phyloP scores from a whole-genome alignment of 139 green algal species.

The Eudorina sp. region DNA sequence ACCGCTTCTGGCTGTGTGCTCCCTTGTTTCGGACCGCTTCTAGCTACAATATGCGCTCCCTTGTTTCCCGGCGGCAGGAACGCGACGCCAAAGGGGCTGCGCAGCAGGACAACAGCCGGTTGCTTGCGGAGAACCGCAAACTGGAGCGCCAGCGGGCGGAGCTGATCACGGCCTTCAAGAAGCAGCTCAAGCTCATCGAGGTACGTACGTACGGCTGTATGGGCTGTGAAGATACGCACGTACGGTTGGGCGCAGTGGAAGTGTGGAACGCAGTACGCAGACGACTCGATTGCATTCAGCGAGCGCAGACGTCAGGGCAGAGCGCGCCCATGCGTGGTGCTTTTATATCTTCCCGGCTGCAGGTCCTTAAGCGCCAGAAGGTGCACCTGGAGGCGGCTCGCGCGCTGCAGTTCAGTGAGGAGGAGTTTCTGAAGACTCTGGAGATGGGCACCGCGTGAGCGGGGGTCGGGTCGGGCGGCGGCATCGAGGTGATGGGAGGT shows the following conservation, averaged over 20 bases:
- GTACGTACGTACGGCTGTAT: no score
- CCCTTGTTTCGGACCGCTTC: no score
- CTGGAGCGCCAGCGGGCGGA: slow-evolving; percentile 85
- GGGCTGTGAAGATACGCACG: no score
- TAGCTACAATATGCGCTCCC: neutral
- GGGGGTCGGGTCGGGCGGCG: no score
- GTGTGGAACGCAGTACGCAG: no score
- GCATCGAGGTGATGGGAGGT: no score
- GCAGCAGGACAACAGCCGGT: slow-evolving; percentile 63
- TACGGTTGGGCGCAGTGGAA: no score
- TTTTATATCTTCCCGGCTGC: neutral
- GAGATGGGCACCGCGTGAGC: slow-evolving; percentile 55
- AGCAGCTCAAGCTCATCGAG: slow-evolving; percentile 91
- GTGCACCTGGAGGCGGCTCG: slow-evolving; percentile 86
- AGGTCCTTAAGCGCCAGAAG: slow-evolving; percentile 84
- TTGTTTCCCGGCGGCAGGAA: slow-evolving; percentile 51
- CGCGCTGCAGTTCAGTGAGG: slow-evolving; percentile 82
- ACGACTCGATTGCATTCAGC: no score
- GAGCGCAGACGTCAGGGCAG: no score
- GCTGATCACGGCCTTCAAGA: slow-evolving; percentile 83
- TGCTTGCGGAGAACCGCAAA: slow-evolving; percentile 76
- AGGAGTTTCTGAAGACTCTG: slow-evolving; percentile 81
- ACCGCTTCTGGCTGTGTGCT: no score
- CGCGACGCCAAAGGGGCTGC: slow-evolving; percentile 69
- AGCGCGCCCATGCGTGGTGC: neutral